Evolutionary conservation across 2,329 filamentous ascomycete genomes (phyloP), one percentile per base, ranked within the genome.

Genomic region (Plectosphaerella cucumerina): DNA sequence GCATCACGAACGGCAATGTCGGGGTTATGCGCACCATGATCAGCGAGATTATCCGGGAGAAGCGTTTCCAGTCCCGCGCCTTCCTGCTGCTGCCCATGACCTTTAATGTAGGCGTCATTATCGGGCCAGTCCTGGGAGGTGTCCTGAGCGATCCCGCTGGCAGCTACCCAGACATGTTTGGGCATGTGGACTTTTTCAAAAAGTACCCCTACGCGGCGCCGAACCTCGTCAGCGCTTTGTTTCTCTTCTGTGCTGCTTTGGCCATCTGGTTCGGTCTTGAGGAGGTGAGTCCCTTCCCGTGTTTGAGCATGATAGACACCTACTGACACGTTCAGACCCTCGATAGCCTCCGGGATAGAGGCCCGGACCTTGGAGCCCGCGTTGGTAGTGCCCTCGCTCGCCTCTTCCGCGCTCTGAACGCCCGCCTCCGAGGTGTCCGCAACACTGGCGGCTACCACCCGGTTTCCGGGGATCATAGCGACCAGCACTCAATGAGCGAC

Each of bases 21-120:
- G 74, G 74, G 1, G 75, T 77, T 46, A 72, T 76, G 69, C 77
- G 89, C 23, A 85, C 88, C 6, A 91, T 93, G 86, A 72, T 77
- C 51, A 72, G 73, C 9, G 74, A 77, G 59, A 73, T 76, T 48
- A 76, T 73, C 4, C 64, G 70, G 4, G 73, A 77, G 56, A 72
- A 72, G 50, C 75, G 70, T 53, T 76, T 72, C 50, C 74, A 76
- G 53, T 75, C 73, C 9, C 62, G 73, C 44, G 74, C 74, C 1
- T 77, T 77, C 55, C 60, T 76, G 34, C 67, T 76, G 21, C 60
- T 76, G 4, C 72, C 73, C 14, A 71, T 77, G 60, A 75, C 72
- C 56, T 77, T 76, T 58, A 77, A 75, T 50, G 65, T 74, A 18
- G 73, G 73, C 2, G 70, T 68, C 39, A 72, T 75, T 26, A 54